A percentile compares a stretch with the other conserved stretches of the same genome.
Evolutionary conservation across 2,329 filamentous ascomycete species (phyloP).

Genomic region (Colletotrichum musicola): DNA sequence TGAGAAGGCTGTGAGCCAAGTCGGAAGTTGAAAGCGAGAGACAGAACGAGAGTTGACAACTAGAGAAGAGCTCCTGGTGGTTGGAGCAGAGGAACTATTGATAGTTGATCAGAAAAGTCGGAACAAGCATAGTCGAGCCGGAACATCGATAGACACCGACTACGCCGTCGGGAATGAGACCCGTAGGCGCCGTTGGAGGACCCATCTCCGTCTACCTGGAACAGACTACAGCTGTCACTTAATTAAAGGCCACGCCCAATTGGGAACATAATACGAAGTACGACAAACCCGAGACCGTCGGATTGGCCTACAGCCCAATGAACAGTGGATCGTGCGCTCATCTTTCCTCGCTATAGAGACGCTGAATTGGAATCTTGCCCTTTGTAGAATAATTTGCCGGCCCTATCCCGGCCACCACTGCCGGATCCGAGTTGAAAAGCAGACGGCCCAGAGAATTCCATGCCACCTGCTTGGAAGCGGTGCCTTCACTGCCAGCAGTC

Average conservation of each 20-base stretch:
- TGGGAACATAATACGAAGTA: not conserved
- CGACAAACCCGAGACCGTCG: not conserved
- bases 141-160: not conserved
- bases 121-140: not conserved
- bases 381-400: not conserved
- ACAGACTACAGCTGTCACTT: conserved; percentile 25
- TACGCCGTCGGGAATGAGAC: too few species aligned
- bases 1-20: not conserved
- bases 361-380: not conserved
- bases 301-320: not conserved
- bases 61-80: not conserved
- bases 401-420: conserved; percentile 2
- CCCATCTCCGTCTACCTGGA: conserved; percentile 4
- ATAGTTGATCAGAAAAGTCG: not conserved
- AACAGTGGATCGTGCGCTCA: conserved; percentile 13
- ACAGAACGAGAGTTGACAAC: conserved; percentile 3
- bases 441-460: too few species aligned
- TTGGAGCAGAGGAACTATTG: not conserved
- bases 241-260: conserved; percentile 10
- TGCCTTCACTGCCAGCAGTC: too few species aligned
- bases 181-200: not conserved
- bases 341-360: not conserved
- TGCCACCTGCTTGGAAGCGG: too few species aligned
- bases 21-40: conserved; percentile 10
- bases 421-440: not conserved